Percentiles rank a stretch among this genome's conserved stretches.
These are phyloP conservation scores for Orbilia blumenaviensis DNA, from an alignment of 2,329 filamentous ascomycete genomes.

Conservation along the genomic window DNA sequence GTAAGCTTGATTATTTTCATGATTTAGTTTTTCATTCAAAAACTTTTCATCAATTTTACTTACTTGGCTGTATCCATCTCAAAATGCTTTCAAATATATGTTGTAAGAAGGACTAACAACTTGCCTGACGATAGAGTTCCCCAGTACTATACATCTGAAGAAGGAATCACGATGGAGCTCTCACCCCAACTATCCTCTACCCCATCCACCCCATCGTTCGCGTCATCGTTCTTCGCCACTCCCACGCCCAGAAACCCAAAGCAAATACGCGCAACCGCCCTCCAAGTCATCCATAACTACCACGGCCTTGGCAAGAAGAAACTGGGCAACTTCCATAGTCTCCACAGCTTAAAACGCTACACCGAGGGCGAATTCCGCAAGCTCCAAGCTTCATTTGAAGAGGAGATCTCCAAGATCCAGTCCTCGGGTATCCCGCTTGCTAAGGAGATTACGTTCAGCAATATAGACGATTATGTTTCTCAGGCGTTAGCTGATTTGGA, in stretches of 20 bases:
- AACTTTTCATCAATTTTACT: too few relatives aligned
- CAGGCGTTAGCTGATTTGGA: not conserved
- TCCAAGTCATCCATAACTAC: not conserved
- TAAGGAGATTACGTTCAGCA: constrained; percentile 17
- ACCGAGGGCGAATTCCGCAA: not conserved
- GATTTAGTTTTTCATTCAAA: too few relatives aligned
- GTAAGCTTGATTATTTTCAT: too few relatives aligned
- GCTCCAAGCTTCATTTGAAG: not conserved
- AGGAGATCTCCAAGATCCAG: constrained; percentile 11
- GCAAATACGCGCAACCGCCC: not conserved
- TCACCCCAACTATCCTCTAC: too few relatives aligned
- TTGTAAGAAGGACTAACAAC: too few relatives aligned
- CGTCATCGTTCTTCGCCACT: not conserved
- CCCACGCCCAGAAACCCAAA: not conserved
- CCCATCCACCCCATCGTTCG: not conserved
- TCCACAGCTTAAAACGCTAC: not conserved
- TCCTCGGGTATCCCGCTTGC: not conserved
- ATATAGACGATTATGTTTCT: constrained; percentile 14
- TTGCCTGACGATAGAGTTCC: too few relatives aligned
- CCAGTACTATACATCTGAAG: too few relatives aligned
- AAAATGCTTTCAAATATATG: too few relatives aligned
- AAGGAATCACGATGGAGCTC: too few relatives aligned
- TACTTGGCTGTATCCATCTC: too few relatives aligned
- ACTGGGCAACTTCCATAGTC: not conserved
- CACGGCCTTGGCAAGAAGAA: not conserved